Evolutionary conservation across 1,139 yeast species (phyloP).

Genomic region (Yamadazyma epiphylla): DNA sequence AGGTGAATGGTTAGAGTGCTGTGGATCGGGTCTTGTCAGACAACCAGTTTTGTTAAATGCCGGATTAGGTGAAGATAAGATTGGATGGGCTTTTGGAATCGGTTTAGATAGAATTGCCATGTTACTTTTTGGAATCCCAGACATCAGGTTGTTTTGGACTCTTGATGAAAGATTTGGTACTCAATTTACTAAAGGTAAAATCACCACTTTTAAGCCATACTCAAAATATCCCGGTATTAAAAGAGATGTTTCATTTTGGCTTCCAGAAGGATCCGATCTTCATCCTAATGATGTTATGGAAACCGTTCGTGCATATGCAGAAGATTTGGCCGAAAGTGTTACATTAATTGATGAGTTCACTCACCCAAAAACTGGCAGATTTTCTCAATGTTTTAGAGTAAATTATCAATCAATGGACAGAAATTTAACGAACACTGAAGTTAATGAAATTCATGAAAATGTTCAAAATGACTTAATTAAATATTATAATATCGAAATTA

Average conservation of each 20-base stretch:
- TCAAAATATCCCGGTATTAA: slow-evolving; percentile 86
- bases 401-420: slow-evolving; percentile 96
- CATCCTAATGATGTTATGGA: slow-evolving; percentile 96
- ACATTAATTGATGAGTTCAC: slow-evolving; percentile 72
- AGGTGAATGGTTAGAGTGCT: slow-evolving; percentile 96
- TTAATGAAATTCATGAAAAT: slow-evolving; percentile 63
- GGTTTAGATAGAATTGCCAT: slow-evolving; percentile 95
- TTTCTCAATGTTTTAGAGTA: slow-evolving; percentile 82
- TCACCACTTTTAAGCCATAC: slow-evolving; percentile 78
- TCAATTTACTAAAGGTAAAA: slow-evolving; percentile 66
- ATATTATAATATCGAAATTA: slow-evolving; percentile 56
- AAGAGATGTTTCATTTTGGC: slow-evolving; percentile 92
- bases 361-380: slow-evolving; percentile 77
- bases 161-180: slow-evolving; percentile 68
- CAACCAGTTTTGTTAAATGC: slow-evolving; percentile 74
- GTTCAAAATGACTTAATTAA: slow-evolving; percentile 55
- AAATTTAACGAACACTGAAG: slow-evolving; percentile 76
- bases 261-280: slow-evolving; percentile 44
- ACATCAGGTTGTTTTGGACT: slow-evolving; percentile 92
- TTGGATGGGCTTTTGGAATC: slow-evolving; percentile 97
- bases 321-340: slow-evolving; percentile 88
- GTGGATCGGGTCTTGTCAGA: slow-evolving; percentile 92
- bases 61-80: slow-evolving; percentile 57
- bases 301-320: slow-evolving; percentile 77
- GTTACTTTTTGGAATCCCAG: slow-evolving; percentile 93